Percentiles rank a stretch among this genome's conserved stretches.
phyloP scores from a whole-genome alignment of 73 alveolate genomes.

The Paramecium sonneborni region DNA sequence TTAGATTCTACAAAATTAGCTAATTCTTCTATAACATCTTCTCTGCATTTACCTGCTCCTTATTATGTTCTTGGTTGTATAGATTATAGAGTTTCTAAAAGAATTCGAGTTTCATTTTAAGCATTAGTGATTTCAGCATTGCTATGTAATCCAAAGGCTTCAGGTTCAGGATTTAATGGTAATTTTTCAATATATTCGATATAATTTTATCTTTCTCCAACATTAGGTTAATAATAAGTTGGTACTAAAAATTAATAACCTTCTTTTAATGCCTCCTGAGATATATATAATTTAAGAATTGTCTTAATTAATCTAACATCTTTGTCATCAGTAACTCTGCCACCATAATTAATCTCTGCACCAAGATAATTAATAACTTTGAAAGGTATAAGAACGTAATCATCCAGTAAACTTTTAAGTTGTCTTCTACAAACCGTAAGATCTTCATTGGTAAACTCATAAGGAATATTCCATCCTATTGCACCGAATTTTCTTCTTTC shows the following conservation, averaged over 20 bases:
- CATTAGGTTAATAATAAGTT: conserved; percentile 93
- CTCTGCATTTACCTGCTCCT: conserved; percentile 96
- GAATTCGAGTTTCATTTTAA: conserved; percentile 90
- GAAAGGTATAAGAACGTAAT: conserved; percentile 93
- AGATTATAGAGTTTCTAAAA: conserved; percentile 91
- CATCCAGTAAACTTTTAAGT: conserved; percentile 98
- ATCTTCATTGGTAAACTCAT: conserved; percentile 99
- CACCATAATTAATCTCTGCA: conserved; percentile 98
- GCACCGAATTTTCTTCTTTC: conserved; percentile 99
- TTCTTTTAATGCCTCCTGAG: conserved; percentile 92
- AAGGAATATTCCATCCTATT: conserved; percentile 99
- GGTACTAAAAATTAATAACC: conserved; percentile 63
- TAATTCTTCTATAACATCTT: conserved; percentile 91
- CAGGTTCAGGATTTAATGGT: conserved; percentile 99
- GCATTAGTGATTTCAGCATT: conserved; percentile 99
- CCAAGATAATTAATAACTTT: conserved; percentile 96
- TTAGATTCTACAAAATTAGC: conserved; percentile 82
- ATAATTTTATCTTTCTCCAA: conserved; percentile 96
- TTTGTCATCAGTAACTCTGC: conserved; percentile 97
- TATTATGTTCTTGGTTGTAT: conserved; percentile 96
- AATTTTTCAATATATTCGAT: conserved; percentile 95
- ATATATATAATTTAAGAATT: conserved; percentile 93
- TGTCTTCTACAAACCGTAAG: conserved; percentile 97
- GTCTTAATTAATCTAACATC: conserved; percentile 93
- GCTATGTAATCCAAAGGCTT: conserved; percentile 99